phyloP scores from a whole-genome alignment of 345 rosid genomes.

The Salix caprea region DNA sequence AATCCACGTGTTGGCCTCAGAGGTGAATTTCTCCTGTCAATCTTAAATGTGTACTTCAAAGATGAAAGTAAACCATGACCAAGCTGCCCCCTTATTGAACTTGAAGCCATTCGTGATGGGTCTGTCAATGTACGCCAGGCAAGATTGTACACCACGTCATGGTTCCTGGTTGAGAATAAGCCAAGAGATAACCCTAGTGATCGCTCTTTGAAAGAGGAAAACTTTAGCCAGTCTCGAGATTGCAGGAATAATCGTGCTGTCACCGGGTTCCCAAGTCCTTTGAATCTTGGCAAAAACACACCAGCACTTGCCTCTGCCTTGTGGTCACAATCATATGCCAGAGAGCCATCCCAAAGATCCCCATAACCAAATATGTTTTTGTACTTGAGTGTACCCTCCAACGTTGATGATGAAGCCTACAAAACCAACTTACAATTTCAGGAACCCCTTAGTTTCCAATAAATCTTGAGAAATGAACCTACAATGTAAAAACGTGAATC shows the following conservation, averaged over 20 bases:
- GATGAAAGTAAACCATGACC: slow-evolving; percentile 79
- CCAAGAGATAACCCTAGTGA: slow-evolving; percentile 83
- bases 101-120: slow-evolving; percentile 66
- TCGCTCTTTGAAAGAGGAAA: slow-evolving; percentile 79
- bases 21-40: slow-evolving; percentile 70
- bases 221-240: slow-evolving; percentile 81
- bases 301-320: slow-evolving; percentile 83
- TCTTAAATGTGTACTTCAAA: slow-evolving; percentile 65
- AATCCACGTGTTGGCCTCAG: slow-evolving; percentile 81
- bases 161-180: slow-evolving; percentile 56
- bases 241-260: slow-evolving; percentile 64
- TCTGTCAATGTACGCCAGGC: slow-evolving; percentile 77
- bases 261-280: slow-evolving; percentile 50
- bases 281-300: slow-evolving; percentile 68
- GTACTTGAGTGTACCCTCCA: slow-evolving; percentile 75
- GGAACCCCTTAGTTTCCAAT: background rate
- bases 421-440: slow-evolving; percentile 25
- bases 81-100: slow-evolving; percentile 75
- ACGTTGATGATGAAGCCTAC: slow-evolving; percentile 76
- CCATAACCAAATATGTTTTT: slow-evolving; percentile 87
- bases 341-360: slow-evolving; percentile 84
- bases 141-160: slow-evolving; percentile 67
- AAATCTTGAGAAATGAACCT: background rate
- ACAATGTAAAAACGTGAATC: background rate
- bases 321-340: slow-evolving; percentile 76